Evolutionary conservation across 129 eudicot species (phyloP), one percentile per base, ranked within the genome.

Genomic region (Tanacetum coccineum): DNA sequence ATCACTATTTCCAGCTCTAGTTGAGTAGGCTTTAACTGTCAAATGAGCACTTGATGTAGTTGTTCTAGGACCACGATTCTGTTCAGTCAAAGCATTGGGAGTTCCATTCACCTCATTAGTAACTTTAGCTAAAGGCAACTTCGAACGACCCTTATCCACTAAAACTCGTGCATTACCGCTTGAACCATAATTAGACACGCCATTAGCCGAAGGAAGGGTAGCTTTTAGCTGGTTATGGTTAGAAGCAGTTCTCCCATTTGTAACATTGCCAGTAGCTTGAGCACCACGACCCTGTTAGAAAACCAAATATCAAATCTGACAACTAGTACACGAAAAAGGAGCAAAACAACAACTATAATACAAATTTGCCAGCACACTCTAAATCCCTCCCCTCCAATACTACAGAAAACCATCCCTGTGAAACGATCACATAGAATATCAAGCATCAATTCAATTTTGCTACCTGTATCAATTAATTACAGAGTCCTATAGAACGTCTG

Each of bases 11-110:
- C 96, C 96, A 49, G 95, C 95, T 78, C 73, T 92, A 40, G 67
- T 78, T 14, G 96, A 81, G 68, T 83, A 86, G 39, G 98, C 96
- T 75, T 86, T 86, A 42, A 88, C 96, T 28, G 80, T 74, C 74
- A 92, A 68, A 42, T 72, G 84, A 42, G 73, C 72, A 58, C 63
- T 88, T 2, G 84, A 74, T 67, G 82, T 82, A 79, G 70, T 67
- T 25, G 71, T 73, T 76, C 88, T 81, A 36, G 88, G 87, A n/a
- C 85, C 95, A 26, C 70, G 81, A 66, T 83, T 83, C 54, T 85
- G 91, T 66, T 88, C 96, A 40, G 70, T 49, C 47, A 67, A 68
- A 65, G 48, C 68, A 73, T 79, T 95, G 69, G 80, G 71, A 62
- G 70, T 75, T 55, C 77, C 83, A 67, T 68, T 81, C 48, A 54